These are phyloP conservation scores for Solanum bukasovii DNA, from an alignment of 257 asterid species.

Conservation along the genomic window DNA sequence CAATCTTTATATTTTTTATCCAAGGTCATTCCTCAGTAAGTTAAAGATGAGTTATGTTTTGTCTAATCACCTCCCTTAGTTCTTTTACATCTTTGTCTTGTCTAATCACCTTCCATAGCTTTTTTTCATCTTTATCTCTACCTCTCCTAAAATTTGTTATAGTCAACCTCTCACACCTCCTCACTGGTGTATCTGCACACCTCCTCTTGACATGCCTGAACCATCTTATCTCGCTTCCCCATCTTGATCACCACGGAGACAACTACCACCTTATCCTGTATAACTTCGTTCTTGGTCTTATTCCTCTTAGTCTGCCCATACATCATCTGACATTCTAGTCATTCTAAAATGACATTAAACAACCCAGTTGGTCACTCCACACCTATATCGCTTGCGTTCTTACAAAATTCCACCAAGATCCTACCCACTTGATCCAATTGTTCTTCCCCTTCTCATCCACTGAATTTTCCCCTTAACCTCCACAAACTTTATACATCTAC, in stretches of 20 bases:
- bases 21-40: too few relatives aligned
- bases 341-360: neutral
- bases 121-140: neutral
- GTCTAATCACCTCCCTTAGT: too few relatives aligned
- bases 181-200: neutral
- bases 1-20: neutral
- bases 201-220: neutral
- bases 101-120: neutral
- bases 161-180: neutral
- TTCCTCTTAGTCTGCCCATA: neutral
- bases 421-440: neutral
- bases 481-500: neutral
- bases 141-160: neutral
- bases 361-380: neutral
- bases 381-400: neutral
- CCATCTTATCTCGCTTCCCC: neutral
- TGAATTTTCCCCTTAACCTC: neutral
- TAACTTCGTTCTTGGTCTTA: neutral
- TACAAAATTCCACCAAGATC: neutral
- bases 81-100: too few relatives aligned
- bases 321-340: neutral
- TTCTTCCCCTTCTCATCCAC: neutral
- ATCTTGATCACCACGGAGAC: neutral
- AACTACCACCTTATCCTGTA: neutral
- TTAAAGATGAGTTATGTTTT: too few relatives aligned